A percentile compares a stretch with the other conserved stretches of the same genome.
Conservation (phyloP, 2,329 filamentous ascomycete genomes). For the Trichoderma arundinaceum region DNA sequence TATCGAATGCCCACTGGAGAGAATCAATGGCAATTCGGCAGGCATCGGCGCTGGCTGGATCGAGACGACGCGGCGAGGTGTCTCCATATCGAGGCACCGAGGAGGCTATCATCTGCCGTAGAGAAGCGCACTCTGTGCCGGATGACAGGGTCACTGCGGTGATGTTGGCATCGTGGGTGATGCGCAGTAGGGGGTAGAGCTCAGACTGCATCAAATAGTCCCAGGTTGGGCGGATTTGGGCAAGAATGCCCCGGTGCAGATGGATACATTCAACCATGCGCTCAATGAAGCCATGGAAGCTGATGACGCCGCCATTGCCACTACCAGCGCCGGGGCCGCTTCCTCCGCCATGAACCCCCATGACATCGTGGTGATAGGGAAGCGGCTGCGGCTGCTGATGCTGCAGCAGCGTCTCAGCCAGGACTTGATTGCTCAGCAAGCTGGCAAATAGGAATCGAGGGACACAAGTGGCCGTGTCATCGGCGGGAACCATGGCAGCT, state of each 20-base stretch:
- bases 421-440: conserved; percentile 52
- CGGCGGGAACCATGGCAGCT: conserved; percentile 35
- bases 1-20: conserved; percentile 46
- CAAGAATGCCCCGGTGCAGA: conserved; percentile 52
- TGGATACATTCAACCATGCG: conserved; percentile 50
- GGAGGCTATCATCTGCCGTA: conserved; percentile 37
- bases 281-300: conserved; percentile 50
- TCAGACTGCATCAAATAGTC: conserved; percentile 45
- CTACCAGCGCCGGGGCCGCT: neutral
- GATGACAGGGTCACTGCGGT: conserved; percentile 14
- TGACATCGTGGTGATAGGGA: conserved; percentile 27
- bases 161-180: conserved; percentile 33
- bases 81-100: conserved; percentile 41
- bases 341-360: conserved; percentile 22
- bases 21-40: conserved; percentile 41
- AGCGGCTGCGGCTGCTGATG: conserved; percentile 38
- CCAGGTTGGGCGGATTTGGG: conserved; percentile 46
- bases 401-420: conserved; percentile 53
- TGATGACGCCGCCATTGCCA: conserved; percentile 25
- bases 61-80: conserved; percentile 32
- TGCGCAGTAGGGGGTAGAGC: conserved; percentile 40
- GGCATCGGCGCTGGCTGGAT: conserved; percentile 38
- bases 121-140: conserved; percentile 40
- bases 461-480: conserved; percentile 42
- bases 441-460: conserved; percentile 54